phyloP scores from a whole-genome alignment of 1,139 yeast genomes.

The Geotrichum aggregatum region DNA sequence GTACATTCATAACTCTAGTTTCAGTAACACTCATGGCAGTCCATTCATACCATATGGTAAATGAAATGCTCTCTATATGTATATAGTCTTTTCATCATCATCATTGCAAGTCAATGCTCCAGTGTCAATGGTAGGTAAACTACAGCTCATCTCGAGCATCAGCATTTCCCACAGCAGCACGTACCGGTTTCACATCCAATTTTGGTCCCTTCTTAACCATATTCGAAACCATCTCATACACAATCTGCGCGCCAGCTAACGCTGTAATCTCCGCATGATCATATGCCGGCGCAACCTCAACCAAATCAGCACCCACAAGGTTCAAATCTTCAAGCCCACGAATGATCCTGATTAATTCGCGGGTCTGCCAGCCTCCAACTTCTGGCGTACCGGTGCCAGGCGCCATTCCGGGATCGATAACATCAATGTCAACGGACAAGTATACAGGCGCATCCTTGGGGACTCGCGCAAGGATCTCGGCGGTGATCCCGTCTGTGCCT shows the following conservation, averaged over 20 bases:
- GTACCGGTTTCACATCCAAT: slow-evolving; percentile 10
- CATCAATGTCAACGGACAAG: slow-evolving; percentile 71
- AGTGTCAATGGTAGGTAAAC: too few species aligned
- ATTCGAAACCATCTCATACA: slow-evolving; percentile 61
- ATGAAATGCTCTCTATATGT: neutral
- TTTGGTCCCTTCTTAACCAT: slow-evolving; percentile 60
- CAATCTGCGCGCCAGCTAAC: slow-evolving; percentile 73
- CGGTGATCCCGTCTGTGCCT: slow-evolving; percentile 46
- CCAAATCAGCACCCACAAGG: slow-evolving; percentile 73
- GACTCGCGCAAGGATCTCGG: slow-evolving; percentile 50
- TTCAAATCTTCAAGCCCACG: slow-evolving; percentile 56
- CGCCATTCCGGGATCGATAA: slow-evolving; percentile 74
- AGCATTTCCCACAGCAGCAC: neutral
- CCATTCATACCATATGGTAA: too few species aligned
- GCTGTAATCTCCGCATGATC: slow-evolving; percentile 70
- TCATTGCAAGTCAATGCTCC: too few species aligned
- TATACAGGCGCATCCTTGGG: slow-evolving; percentile 59
- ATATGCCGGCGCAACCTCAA: slow-evolving; percentile 71
- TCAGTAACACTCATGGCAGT: too few species aligned
- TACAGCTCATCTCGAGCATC: slow-evolving; percentile 13
- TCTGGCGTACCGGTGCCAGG: slow-evolving; percentile 85
- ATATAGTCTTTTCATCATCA: too few species aligned
- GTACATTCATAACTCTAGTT: too few species aligned
- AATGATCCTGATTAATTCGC: slow-evolving; percentile 62
- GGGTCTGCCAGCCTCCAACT: slow-evolving; percentile 76